phyloP scores from a whole-genome alignment of 495 filamentous ascomycete genomes.

The Trichoderma gamsii region DNA sequence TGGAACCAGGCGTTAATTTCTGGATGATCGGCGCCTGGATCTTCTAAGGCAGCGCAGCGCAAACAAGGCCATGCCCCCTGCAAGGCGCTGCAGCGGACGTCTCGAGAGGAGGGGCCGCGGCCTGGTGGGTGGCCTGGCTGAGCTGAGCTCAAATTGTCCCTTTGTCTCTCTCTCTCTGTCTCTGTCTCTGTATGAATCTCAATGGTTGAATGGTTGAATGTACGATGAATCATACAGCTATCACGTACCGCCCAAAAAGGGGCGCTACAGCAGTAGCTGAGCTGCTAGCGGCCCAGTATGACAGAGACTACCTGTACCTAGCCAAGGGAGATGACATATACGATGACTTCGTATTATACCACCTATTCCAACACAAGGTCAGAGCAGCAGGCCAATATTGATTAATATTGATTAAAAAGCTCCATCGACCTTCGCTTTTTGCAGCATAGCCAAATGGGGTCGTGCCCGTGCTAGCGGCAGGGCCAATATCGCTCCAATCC shows the following conservation, averaged over 20 bases:
- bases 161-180: neutral
- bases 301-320: too few species aligned
- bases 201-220: too few species aligned
- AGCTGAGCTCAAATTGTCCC: too few species aligned
- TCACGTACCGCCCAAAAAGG: too few species aligned
- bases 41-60: neutral
- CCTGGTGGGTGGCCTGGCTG: neutral
- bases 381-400: neutral
- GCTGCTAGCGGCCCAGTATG: too few species aligned
- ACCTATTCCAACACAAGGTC: neutral
- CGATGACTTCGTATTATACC: neutral
- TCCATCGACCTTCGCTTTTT: neutral
- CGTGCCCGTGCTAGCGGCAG: neutral
- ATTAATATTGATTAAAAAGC: neutral
- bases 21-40: constrained; percentile 14
- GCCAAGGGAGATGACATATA: neutral
- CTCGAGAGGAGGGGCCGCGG: neutral
- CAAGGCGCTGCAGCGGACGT: neutral
- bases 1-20: neutral
- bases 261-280: too few species aligned
- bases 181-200: neutral
- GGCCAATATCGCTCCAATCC: neutral
- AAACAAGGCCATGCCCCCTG: constrained; percentile 12
- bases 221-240: too few species aligned
- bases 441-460: neutral